A percentile compares a stretch with the other conserved stretches of the same genome.
phyloP scores from a whole-genome alignment of 768 basidiomycete genomes.

The Lentinula sp. region DNA sequence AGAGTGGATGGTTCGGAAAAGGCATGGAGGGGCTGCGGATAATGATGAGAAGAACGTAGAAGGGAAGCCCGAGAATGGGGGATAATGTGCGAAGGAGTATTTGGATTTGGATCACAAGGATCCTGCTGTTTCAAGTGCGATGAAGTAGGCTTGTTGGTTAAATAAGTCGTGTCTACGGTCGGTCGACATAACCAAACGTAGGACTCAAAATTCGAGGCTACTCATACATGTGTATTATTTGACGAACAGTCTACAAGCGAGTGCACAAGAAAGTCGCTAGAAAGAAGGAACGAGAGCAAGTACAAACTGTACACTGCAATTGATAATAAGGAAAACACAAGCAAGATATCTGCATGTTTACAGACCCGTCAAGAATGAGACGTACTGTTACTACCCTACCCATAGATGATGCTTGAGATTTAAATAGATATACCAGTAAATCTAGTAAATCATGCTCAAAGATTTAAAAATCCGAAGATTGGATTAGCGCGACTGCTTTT shows the following conservation, averaged over 20 bases:
- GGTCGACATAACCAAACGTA: too few relatives aligned
- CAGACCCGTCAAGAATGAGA: neutral
- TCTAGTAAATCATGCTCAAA: neutral
- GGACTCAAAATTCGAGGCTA: neutral
- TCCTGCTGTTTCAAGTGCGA: too few relatives aligned
- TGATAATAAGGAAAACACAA: neutral
- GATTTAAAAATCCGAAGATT: slow-evolving; percentile 16
- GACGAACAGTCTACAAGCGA: neutral
- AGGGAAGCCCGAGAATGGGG: too few relatives aligned
- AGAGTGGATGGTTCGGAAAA: too few relatives aligned
- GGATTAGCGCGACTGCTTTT: slow-evolving; percentile 47
- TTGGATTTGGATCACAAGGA: too few relatives aligned
- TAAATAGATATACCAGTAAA: neutral
- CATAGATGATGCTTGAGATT: neutral
- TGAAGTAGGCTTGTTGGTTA: too few relatives aligned
- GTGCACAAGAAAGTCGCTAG: neutral
- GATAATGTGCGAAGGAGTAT: too few relatives aligned
- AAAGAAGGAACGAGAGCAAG: neutral
- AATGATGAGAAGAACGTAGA: too few relatives aligned
- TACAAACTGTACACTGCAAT: neutral
- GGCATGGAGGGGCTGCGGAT: too few relatives aligned
- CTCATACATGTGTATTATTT: neutral
- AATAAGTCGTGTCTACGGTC: too few relatives aligned
- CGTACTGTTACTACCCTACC: neutral
- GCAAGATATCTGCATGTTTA: neutral